A percentile compares a stretch with the other conserved stretches of the same genome.
phyloP scores from a whole-genome alignment of 2,329 filamentous ascomycete genomes.

The Nannizziopsis barbatae region DNA sequence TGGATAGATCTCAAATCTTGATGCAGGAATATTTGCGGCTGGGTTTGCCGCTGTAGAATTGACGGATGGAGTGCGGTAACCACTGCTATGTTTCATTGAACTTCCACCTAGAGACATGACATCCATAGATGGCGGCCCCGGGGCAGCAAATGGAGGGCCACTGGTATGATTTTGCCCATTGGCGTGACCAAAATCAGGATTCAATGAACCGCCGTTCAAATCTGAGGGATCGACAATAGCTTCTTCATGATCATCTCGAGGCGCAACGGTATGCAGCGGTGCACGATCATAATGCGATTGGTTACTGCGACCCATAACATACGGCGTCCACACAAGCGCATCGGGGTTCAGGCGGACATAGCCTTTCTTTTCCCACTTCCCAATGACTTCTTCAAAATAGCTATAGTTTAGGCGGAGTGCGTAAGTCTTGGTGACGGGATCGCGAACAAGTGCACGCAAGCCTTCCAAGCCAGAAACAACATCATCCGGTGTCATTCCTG shows the following conservation, averaged over 20 bases:
- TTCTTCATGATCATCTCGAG: conserved; percentile 59
- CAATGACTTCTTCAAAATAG: conserved; percentile 78
- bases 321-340: conserved; percentile 86
- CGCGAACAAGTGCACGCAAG: conserved; percentile 74
- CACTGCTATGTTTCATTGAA: conserved; percentile 19
- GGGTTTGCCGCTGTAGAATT: conserved; percentile 19
- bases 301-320: conserved; percentile 83
- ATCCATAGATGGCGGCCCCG: conserved; percentile 24
- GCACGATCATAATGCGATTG: conserved; percentile 73
- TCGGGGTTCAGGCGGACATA: conserved; percentile 75
- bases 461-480: conserved; percentile 90
- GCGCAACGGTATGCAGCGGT: conserved; percentile 76
- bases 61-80: conserved; percentile 18
- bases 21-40: conserved; percentile 30
- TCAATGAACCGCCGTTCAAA: background rate
- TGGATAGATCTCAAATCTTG: conserved; percentile 35
- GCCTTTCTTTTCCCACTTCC: conserved; percentile 77
- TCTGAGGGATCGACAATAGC: conserved; percentile 18
- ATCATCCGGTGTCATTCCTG: conserved; percentile 91
- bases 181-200: conserved; percentile 1
- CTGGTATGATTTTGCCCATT: conserved; percentile 5
- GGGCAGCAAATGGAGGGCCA: conserved; percentile 12
- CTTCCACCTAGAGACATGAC: conserved; percentile 17
- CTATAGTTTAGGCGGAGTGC: conserved; percentile 75
- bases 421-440: conserved; percentile 79